Conservation (phyloP, 2,329 filamentous ascomycete species). For the Ophiostoma quercus region DNA sequence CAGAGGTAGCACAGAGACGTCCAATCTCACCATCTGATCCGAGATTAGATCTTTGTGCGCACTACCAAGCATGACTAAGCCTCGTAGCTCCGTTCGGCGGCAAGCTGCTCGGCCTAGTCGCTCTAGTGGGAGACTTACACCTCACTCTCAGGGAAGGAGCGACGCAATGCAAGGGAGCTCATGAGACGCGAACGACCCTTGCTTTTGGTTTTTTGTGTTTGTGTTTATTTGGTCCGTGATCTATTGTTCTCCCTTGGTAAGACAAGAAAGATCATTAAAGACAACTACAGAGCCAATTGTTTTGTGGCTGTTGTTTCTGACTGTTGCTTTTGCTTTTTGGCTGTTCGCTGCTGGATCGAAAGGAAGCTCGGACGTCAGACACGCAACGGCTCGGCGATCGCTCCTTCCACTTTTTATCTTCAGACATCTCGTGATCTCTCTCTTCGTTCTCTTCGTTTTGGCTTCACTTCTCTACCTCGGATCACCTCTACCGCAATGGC, state of each 20-base stretch:
- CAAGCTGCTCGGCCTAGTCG: background rate
- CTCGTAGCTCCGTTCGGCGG: constrained; percentile 3
- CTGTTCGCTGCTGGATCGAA: background rate
- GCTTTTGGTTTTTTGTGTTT: background rate
- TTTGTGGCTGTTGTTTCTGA: background rate
- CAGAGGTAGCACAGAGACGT: no score
- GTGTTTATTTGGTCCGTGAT: background rate
- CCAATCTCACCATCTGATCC: background rate
- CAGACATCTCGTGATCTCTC: background rate
- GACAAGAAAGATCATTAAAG: background rate
- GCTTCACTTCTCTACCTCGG: background rate
- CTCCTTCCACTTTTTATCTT: constrained; percentile 16
- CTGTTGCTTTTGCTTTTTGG: background rate
- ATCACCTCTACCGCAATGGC: constrained; percentile 13
- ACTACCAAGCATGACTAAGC: background rate
- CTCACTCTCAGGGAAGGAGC: background rate
- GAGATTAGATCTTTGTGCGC: constrained; percentile 4
- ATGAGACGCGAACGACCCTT: constrained; percentile 8
- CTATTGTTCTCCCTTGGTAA: constrained; percentile 9
- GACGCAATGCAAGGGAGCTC: constrained; percentile 8
- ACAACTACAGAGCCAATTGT: background rate
- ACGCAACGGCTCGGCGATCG: constrained; percentile 3
- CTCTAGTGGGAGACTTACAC: constrained; percentile 5
- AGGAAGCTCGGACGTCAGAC: constrained; percentile 2
- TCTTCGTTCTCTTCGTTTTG: background rate